Evolutionary conservation across 176 grass and related monocot genomes (phyloP).

Genomic region (Olyra latifolia): DNA sequence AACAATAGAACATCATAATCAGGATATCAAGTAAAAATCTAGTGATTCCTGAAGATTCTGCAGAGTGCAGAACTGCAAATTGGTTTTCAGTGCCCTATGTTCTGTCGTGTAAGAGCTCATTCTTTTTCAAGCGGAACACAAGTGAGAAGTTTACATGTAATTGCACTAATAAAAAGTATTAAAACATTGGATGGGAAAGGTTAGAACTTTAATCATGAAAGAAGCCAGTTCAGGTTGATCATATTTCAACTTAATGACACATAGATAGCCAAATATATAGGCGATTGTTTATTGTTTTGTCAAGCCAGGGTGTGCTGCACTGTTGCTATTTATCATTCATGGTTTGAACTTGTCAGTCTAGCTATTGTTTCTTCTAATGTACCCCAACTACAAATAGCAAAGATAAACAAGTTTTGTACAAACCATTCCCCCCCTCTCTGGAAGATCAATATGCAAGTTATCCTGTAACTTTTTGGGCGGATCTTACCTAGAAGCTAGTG

Average conservation of each 20-base stretch:
- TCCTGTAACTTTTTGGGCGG: not conserved
- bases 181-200: not conserved
- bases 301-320: not conserved
- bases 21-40: constrained; percentile 7
- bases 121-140: constrained; percentile 5
- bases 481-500: constrained; percentile 4
- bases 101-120: not conserved
- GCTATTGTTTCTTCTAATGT: not conserved
- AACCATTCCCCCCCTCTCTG: not conserved
- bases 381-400: not conserved
- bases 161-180: constrained; percentile 12
- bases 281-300: not conserved
- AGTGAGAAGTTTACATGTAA: not conserved
- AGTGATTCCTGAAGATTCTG: not conserved
- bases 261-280: not conserved
- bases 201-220: constrained; percentile 16
- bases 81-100: not conserved
- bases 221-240: not conserved
- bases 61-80: not conserved
- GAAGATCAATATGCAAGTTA: not conserved
- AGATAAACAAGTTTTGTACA: not conserved
- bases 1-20: not conserved
- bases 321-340: not conserved
- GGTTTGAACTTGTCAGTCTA: not conserved
- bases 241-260: not conserved